A percentile compares a stretch with the other conserved stretches of the same genome.
Conservation (phyloP, 345 rosid species). For the Alliaria petiolata region DNA sequence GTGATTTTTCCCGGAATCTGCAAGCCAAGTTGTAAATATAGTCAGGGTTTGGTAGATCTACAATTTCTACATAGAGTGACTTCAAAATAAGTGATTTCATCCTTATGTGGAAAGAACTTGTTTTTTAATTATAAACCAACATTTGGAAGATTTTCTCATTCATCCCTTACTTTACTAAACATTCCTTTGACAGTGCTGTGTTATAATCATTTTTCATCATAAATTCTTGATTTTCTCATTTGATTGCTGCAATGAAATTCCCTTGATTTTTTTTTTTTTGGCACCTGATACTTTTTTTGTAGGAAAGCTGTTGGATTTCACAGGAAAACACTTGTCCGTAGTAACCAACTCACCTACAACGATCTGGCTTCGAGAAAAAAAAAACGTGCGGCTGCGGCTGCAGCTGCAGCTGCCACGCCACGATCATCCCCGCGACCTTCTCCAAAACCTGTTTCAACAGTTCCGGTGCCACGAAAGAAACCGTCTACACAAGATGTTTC, state of each 20-base stretch:
- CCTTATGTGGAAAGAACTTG: too few relatives aligned
- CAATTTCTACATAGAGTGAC: too few relatives aligned
- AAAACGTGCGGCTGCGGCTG: not conserved
- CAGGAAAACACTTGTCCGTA: constrained; percentile 33
- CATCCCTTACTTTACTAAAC: not conserved
- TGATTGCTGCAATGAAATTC: not conserved
- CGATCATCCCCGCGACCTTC: constrained; percentile 14
- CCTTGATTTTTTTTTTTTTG: not conserved
- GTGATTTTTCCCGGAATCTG: not conserved
- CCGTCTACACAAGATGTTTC: constrained; percentile 19
- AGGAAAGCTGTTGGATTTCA: constrained; percentile 42
- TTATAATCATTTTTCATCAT: not conserved
- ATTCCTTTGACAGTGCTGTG: not conserved
- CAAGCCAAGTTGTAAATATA: too few relatives aligned
- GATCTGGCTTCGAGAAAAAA: not conserved
- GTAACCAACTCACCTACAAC: not conserved
- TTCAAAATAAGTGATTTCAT: too few relatives aligned
- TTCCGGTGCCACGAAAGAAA: not conserved
- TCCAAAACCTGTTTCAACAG: constrained; percentile 1
- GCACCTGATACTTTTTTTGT: not conserved
- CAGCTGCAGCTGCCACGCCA: constrained; percentile 15
- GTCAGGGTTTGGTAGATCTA: too few relatives aligned
- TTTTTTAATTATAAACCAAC: too few relatives aligned
- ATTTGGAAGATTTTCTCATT: too few relatives aligned
- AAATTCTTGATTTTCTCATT: too few relatives aligned